Evolutionary conservation across 306 rosid species (phyloP).

Genomic region (Malus sylvestris): DNA sequence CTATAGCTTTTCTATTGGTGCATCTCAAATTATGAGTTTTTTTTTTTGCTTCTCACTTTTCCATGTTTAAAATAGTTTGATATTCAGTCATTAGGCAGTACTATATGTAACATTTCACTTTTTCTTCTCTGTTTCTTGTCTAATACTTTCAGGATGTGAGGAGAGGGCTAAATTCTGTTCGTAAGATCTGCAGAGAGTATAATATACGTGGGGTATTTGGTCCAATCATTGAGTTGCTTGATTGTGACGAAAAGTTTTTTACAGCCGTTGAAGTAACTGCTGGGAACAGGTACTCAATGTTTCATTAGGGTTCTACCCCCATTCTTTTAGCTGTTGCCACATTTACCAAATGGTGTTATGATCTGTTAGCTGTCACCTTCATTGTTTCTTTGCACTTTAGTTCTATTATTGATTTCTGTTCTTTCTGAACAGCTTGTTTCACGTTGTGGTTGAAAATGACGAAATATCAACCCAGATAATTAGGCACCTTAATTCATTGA

Average conservation of each 20-base stretch:
- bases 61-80: background rate
- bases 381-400: background rate
- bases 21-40: background rate
- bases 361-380: background rate
- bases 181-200: conserved; percentile 68
- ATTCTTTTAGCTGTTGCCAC: background rate
- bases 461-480: conserved; percentile 89
- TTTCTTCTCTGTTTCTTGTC: background rate
- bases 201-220: conserved; percentile 78
- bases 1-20: background rate
- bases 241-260: conserved; percentile 85
- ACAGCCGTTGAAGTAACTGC: conserved; percentile 98
- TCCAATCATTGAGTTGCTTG: conserved; percentile 88
- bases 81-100: background rate
- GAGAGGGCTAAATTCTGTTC: conserved; percentile 88
- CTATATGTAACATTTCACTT: background rate
- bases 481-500: conserved; percentile 73
- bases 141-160: conserved; percentile 69
- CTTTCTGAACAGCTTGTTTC: conserved; percentile 73
- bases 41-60: background rate
- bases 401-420: conserved; percentile 10
- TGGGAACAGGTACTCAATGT: conserved; percentile 63
- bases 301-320: background rate
- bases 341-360: background rate
- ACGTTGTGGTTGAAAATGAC: conserved; percentile 93